phyloP scores from a whole-genome alignment of 1,284 basidiomycete genomes.

The Rhodotorula sp. region DNA sequence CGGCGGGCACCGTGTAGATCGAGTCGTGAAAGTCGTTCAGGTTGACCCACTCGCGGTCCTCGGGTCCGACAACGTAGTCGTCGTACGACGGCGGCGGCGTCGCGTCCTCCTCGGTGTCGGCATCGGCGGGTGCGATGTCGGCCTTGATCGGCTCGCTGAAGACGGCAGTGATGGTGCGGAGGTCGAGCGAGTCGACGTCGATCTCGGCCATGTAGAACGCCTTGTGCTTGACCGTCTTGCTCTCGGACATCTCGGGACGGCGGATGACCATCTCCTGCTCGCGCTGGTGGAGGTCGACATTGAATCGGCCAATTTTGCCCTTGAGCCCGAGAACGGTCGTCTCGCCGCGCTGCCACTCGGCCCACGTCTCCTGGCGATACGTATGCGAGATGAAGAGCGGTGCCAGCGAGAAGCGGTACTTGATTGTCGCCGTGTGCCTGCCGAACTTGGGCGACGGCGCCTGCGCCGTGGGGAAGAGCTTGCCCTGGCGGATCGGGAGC shows the following conservation, averaged over 20 bases:
- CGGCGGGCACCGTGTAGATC: conserved; percentile 62
- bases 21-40: conserved; percentile 81
- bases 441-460: conserved; percentile 85
- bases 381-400: conserved; percentile 83
- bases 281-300: conserved; percentile 89
- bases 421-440: conserved; percentile 84
- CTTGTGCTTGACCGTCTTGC: conserved; percentile 70
- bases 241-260: conserved; percentile 46
- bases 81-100: conserved; percentile 28
- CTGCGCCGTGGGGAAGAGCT: conserved; percentile 70
- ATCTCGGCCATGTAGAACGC: conserved; percentile 92
- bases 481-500: conserved; percentile 83
- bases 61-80: neutral
- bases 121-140: conserved; percentile 41
- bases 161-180: conserved; percentile 75
- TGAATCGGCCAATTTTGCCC: conserved; percentile 75
- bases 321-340: conserved; percentile 82
- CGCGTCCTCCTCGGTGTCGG: conserved; percentile 33
- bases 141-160: conserved; percentile 71
- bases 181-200: conserved; percentile 72
- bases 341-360: conserved; percentile 74
- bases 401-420: conserved; percentile 80
- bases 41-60: conserved; percentile 66
- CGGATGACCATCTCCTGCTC: conserved; percentile 65
- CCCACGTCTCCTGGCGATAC: conserved; percentile 76